Percentiles rank a stretch among this genome's conserved stretches.
These are phyloP conservation scores for Laguncularia racemosa DNA, from an alignment of 345 rosid species.

Conservation along the genomic window DNA sequence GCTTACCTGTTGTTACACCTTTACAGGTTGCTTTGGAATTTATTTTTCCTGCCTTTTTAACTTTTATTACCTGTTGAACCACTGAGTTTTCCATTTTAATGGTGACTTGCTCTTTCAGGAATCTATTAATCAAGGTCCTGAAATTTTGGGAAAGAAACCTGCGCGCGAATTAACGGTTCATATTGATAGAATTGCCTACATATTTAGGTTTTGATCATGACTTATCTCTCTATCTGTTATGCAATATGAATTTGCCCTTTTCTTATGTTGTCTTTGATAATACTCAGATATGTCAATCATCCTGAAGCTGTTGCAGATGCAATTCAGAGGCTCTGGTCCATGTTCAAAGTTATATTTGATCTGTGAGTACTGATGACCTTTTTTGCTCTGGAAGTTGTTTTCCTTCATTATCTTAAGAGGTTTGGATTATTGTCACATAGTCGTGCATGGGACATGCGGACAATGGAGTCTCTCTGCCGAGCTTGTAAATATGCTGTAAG, in stretches of 20 bases:
- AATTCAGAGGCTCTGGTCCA: slow-evolving; percentile 86
- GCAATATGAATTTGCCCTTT: slow-evolving; percentile 11
- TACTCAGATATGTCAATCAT: slow-evolving; percentile 79
- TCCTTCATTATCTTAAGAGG: slow-evolving; percentile 14
- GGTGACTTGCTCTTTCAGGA: slow-evolving; percentile 41
- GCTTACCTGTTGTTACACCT: slow-evolving; percentile 77
- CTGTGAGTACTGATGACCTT: slow-evolving; percentile 42
- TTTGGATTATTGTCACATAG: slow-evolving; percentile 35
- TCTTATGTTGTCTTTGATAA: slow-evolving; percentile 15
- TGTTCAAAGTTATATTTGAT: slow-evolving; percentile 85
- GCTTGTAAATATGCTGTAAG: slow-evolving; percentile 99
- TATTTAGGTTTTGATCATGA: slow-evolving; percentile 66
- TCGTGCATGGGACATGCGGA: slow-evolving; percentile 99
- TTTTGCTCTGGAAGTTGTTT: slow-evolving; percentile 4
- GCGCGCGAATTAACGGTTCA: slow-evolving; percentile 88
- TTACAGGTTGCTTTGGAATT: slow-evolving; percentile 55
- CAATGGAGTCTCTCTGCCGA: slow-evolving; percentile 98
- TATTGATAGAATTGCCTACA: slow-evolving; percentile 93
- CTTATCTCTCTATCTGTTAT: neutral
- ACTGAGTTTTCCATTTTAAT: slow-evolving; percentile 11
- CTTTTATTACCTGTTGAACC: neutral
- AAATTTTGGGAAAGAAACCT: slow-evolving; percentile 78
- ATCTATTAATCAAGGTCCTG: slow-evolving; percentile 59
- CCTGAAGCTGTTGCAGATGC: slow-evolving; percentile 97
- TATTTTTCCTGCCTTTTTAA: neutral